A percentile compares a stretch with the other conserved stretches of the same genome.
These are phyloP conservation scores for Fusarium goolgardi DNA, from an alignment of 2,329 filamentous ascomycete species.

Conservation along the genomic window DNA sequence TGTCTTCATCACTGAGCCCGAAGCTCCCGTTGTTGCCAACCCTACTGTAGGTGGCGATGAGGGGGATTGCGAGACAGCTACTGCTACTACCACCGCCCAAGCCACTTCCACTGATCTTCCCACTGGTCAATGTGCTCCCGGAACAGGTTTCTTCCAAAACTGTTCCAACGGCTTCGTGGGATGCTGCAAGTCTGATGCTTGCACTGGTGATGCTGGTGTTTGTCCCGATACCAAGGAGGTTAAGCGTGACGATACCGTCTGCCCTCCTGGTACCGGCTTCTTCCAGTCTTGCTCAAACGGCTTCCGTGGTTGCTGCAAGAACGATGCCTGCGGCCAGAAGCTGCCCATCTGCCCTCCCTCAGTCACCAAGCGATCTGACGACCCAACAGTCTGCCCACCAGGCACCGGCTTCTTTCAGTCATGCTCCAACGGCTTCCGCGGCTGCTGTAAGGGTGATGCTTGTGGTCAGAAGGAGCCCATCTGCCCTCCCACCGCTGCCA, in stretches of 20 bases:
- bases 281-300: conserved; percentile 31
- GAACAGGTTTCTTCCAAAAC: conserved; percentile 19
- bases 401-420: conserved; percentile 21
- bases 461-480: conserved; percentile 5
- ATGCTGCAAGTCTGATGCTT: conserved; percentile 28
- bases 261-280: conserved; percentile 17
- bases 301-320: conserved; percentile 33
- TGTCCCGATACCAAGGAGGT: conserved; percentile 2
- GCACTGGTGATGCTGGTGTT: conserved; percentile 17
- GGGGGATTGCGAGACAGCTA: conserved; percentile 1
- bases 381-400: conserved; percentile 15
- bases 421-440: conserved; percentile 29
- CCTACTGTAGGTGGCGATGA: background rate
- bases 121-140: conserved; percentile 6
- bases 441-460: conserved; percentile 25
- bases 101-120: background rate
- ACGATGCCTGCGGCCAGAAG: conserved; percentile 15
- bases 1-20: conserved; percentile 14
- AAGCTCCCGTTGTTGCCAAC: background rate
- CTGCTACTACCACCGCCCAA: background rate
- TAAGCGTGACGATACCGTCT: background rate
- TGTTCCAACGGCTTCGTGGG: conserved; percentile 27
- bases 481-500: background rate
- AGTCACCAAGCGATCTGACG: conserved; percentile 5
- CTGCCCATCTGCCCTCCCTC: conserved; percentile 1